Conservation (phyloP, 768 basidiomycete genomes). For the Leucocoprinus leucothites region DNA sequence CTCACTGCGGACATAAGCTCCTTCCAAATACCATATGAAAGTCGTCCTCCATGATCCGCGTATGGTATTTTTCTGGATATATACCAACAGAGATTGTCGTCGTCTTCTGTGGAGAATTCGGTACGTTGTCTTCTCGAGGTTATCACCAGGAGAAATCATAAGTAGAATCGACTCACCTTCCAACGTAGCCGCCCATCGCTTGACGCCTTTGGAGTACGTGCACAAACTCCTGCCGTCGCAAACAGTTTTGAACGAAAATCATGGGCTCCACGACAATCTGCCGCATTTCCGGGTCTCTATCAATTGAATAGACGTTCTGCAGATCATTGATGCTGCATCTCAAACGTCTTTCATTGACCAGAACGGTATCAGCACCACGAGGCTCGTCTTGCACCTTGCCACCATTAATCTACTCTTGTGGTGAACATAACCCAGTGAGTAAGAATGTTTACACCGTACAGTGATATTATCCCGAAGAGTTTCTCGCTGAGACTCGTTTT, state of each 20-base stretch:
- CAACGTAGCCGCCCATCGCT: conserved; percentile 27
- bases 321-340: not conserved
- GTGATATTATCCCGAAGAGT: conserved; percentile 29
- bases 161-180: not conserved
- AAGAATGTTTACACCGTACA: conserved; percentile 20
- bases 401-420: conserved; percentile 23
- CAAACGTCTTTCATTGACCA: conserved; percentile 14
- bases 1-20: conserved; percentile 28
- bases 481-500: conserved; percentile 13
- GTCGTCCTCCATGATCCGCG: conserved; percentile 35
- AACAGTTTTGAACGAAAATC: conserved; percentile 25
- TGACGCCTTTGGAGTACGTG: conserved; percentile 18
- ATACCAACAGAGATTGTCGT: conserved; percentile 32
- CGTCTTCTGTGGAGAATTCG: conserved; percentile 36
- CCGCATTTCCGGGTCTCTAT: conserved; percentile 13
- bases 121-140: conserved; percentile 17
- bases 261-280: conserved; percentile 23
- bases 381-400: conserved; percentile 21
- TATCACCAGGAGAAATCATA: not conserved
- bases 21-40: conserved; percentile 31
- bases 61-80: conserved; percentile 34
- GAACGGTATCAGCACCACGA: conserved; percentile 22
- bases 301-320: conserved; percentile 18
- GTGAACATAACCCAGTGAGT: not conserved
- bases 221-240: conserved; percentile 16